Percentiles rank a stretch among this genome's conserved stretches.
Conservation (phyloP, 371 early-diverging fungal species). For the Apophysomyces elegans region DNA sequence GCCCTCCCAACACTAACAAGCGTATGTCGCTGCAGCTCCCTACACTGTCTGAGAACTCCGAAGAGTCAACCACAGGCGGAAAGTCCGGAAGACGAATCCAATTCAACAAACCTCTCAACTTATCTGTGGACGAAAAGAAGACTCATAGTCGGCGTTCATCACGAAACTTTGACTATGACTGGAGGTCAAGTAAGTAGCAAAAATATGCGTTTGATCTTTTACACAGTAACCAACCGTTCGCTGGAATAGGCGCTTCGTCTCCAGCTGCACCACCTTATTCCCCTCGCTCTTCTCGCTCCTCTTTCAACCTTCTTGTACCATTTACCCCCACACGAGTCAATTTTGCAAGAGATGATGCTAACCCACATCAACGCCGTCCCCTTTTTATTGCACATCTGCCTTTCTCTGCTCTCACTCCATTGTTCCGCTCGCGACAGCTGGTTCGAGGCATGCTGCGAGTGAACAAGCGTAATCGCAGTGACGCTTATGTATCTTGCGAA, state of each 20-base stretch:
- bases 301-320: slow-evolving; percentile 47
- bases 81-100: slow-evolving; percentile 28
- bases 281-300: slow-evolving; percentile 26
- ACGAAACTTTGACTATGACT: slow-evolving; percentile 49
- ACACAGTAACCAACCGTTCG: slow-evolving; percentile 15
- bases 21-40: slow-evolving; percentile 48
- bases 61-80: slow-evolving; percentile 13
- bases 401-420: slow-evolving; percentile 57
- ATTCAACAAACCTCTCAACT: slow-evolving; percentile 39
- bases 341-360: slow-evolving; percentile 56
- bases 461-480: slow-evolving; percentile 81
- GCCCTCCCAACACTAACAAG: slow-evolving; percentile 26
- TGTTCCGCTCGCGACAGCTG: slow-evolving; percentile 50
- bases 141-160: slow-evolving; percentile 37
- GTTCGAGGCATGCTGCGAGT: slow-evolving; percentile 80
- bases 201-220: not conserved
- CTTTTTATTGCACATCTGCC: slow-evolving; percentile 64
- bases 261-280: slow-evolving; percentile 17
- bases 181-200: slow-evolving; percentile 40
- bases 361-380: slow-evolving; percentile 59
- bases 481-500: slow-evolving; percentile 85
- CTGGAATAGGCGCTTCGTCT: slow-evolving; percentile 14
- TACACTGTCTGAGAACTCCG: slow-evolving; percentile 42
- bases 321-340: slow-evolving; percentile 59
- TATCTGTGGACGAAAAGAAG: slow-evolving; percentile 32